A percentile compares a stretch with the other conserved stretches of the same genome.
Evolutionary conservation across 768 basidiomycete species (phyloP).

Genomic region (Brasilioporus rufonigricans): DNA sequence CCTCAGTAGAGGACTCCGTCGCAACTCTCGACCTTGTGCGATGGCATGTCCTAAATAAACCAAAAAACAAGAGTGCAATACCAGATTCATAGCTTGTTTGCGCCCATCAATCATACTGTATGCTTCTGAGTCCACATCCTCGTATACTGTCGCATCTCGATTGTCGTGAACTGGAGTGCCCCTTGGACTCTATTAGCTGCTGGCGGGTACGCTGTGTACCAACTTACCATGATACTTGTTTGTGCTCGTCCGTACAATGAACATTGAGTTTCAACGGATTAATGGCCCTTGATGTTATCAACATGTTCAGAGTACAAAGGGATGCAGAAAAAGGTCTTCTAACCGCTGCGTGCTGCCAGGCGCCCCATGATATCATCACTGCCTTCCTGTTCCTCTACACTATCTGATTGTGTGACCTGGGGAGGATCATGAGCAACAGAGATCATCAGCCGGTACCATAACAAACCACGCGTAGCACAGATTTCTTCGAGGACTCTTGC

Average conservation of each 20-base stretch:
- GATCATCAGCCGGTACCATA: conserved; percentile 7
- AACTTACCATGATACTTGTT: neutral
- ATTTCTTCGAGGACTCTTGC: conserved; percentile 85
- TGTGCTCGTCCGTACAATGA: neutral
- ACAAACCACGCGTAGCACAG: conserved; percentile 57
- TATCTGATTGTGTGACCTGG: conserved; percentile 84
- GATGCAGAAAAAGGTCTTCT: conserved; percentile 29
- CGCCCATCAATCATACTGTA: neutral
- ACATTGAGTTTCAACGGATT: conserved; percentile 22
- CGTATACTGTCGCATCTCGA: neutral
- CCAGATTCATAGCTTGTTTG: conserved; percentile 11
- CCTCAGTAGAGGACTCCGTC: conserved; percentile 84
- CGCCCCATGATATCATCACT: conserved; percentile 79
- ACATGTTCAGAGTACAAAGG: conserved; percentile 8
- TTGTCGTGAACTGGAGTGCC: neutral
- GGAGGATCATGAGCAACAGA: neutral
- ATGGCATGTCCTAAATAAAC: conserved; percentile 71
- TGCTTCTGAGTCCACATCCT: neutral
- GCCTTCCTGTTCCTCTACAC: conserved; percentile 82
- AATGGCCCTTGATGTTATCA: conserved; percentile 27
- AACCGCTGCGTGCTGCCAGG: conserved; percentile 70
- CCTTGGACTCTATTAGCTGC: neutral
- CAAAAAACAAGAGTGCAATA: conserved; percentile 31
- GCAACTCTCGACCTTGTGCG: conserved; percentile 87
- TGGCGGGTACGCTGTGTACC: neutral